These are phyloP conservation scores for Hanseniaspora opuntiae DNA, from an alignment of 805 yeast genomes.

Conservation along the genomic window DNA sequence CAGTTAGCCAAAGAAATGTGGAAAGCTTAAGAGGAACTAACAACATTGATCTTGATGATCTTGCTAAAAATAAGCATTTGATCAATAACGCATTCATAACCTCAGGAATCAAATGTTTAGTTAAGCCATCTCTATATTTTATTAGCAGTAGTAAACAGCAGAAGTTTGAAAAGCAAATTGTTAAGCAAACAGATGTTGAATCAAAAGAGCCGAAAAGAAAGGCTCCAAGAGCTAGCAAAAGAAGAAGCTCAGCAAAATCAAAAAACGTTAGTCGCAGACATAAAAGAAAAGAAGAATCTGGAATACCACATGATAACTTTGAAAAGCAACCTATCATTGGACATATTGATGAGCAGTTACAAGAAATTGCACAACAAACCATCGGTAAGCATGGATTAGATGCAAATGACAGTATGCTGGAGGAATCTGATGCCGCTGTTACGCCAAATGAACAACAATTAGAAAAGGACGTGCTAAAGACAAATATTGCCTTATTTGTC, in stretches of 20 bases:
- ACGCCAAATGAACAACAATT: neutral
- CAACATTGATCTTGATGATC: neutral
- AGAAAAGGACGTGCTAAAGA: constrained; percentile 4
- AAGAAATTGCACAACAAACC: neutral
- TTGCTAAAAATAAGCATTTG: neutral
- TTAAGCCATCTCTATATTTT: neutral
- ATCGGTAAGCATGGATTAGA: neutral
- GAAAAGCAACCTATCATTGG: neutral
- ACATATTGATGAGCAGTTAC: neutral
- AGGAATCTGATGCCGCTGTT: neutral
- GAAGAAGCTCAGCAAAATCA: neutral
- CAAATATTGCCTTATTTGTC: constrained; percentile 42
- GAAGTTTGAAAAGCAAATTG: constrained; percentile 15
- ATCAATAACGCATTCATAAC: constrained; percentile 14
- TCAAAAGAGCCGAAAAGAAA: neutral
- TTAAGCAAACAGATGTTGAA: neutral
- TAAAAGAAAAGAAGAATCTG: neutral
- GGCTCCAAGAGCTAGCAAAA: neutral
- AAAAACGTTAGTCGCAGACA: neutral
- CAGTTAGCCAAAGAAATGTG: neutral
- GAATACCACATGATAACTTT: neutral
- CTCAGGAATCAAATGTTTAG: neutral
- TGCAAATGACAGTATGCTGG: too few species aligned
- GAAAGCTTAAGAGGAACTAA: neutral
- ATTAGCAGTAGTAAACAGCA: neutral